Conservation (phyloP, 495 filamentous ascomycete genomes). For the Penicillium daleae region DNA sequence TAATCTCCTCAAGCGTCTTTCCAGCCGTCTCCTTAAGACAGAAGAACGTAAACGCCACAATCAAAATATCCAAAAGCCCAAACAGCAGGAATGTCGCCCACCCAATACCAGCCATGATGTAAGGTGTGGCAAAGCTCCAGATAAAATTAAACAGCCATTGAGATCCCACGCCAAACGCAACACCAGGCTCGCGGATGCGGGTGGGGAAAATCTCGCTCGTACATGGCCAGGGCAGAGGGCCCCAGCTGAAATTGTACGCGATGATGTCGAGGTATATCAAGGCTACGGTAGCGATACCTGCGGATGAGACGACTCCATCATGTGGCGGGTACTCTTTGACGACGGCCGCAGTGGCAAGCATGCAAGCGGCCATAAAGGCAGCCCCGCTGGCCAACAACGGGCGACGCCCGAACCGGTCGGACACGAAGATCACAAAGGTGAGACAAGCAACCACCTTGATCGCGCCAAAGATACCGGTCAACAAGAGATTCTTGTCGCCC, state of each 20-base stretch:
- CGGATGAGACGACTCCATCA: slow-evolving; percentile 40
- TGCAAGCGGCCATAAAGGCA: slow-evolving; percentile 53
- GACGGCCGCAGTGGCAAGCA: slow-evolving; percentile 60
- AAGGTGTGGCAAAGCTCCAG: slow-evolving; percentile 56
- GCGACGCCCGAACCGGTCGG: slow-evolving; percentile 60
- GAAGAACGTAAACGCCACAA: slow-evolving; percentile 46
- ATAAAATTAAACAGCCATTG: slow-evolving; percentile 61
- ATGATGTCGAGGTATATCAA: slow-evolving; percentile 57
- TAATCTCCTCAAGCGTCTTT: slow-evolving; percentile 76
- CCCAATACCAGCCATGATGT: slow-evolving; percentile 50
- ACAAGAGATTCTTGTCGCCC: slow-evolving; percentile 42
- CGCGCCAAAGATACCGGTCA: slow-evolving; percentile 56
- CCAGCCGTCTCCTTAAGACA: slow-evolving; percentile 65
- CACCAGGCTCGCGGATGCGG: slow-evolving; percentile 53
- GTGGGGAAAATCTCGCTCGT: slow-evolving; percentile 52
- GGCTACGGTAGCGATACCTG: slow-evolving; percentile 48
- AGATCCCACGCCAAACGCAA: slow-evolving; percentile 49
- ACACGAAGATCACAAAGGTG: slow-evolving; percentile 55
- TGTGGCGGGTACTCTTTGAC: slow-evolving; percentile 51
- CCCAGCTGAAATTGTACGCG: slow-evolving; percentile 50
- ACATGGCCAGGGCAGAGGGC: slow-evolving; percentile 44
- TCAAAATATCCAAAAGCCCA: slow-evolving; percentile 42
- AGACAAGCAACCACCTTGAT: slow-evolving; percentile 55
- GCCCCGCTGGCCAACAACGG: slow-evolving; percentile 57
- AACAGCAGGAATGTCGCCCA: slow-evolving; percentile 59